A percentile compares a stretch with the other conserved stretches of the same genome.
These are phyloP conservation scores for Nymphaea thermarum DNA, from an alignment of 164 flowering plant genomes.

Conservation along the genomic window DNA sequence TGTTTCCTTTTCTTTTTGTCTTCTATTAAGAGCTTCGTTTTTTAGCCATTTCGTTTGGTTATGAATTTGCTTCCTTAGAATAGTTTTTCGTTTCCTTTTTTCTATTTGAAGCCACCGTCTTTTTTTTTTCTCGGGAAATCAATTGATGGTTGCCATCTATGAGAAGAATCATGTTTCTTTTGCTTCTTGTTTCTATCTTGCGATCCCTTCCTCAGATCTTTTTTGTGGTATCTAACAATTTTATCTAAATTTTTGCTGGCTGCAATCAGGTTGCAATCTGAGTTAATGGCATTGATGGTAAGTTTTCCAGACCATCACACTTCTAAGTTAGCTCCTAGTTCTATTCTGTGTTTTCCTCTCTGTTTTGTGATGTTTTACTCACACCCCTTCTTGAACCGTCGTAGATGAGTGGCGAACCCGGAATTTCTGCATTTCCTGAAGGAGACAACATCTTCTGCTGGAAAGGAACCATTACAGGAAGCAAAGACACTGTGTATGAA, in stretches of 20 bases:
- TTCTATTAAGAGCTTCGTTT: too few relatives aligned
- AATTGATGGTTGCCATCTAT: too few relatives aligned
- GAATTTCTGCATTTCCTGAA: conserved; percentile 85
- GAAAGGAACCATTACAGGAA: conserved; percentile 92
- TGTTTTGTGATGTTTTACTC: not conserved
- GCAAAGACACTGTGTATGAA: conserved; percentile 91
- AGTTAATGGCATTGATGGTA: conserved; percentile 24
- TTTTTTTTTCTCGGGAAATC: too few relatives aligned
- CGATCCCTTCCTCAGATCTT: not conserved
- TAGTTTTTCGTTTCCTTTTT: too few relatives aligned
- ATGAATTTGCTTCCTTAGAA: too few relatives aligned
- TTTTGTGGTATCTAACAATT: not conserved
- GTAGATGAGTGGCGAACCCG: conserved; percentile 81
- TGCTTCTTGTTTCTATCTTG: too few relatives aligned
- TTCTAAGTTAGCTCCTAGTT: not conserved
- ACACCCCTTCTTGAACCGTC: not conserved
- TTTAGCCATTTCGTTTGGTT: too few relatives aligned
- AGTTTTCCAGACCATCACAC: not conserved
- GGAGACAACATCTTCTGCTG: conserved; percentile 89
- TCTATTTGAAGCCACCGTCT: too few relatives aligned
- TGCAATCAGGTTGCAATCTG: conserved; percentile 19
- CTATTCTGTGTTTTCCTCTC: not conserved
- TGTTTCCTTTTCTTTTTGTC: too few relatives aligned
- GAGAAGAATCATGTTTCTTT: too few relatives aligned
- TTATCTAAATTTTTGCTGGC: not conserved